Conservation (phyloP, 108 stramenopile genomes). For the Pseudonitzschia delicatissima region DNA sequence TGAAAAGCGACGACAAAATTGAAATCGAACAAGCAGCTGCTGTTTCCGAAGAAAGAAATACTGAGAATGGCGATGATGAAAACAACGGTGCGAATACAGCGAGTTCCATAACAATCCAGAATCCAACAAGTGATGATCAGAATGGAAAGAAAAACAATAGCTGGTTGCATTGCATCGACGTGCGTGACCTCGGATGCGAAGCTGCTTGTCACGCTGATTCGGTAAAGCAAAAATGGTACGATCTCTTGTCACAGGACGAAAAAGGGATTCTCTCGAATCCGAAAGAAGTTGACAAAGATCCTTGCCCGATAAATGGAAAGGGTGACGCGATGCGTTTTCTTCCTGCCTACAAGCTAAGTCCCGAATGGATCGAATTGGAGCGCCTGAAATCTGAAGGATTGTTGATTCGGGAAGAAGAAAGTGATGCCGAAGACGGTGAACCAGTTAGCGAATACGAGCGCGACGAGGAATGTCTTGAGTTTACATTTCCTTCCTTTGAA, state of each 20-base stretch:
- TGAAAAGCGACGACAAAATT: not conserved
- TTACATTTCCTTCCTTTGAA: slow-evolving; percentile 42
- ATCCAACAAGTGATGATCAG: not conserved
- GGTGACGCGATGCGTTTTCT: slow-evolving; percentile 18
- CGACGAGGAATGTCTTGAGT: slow-evolving; percentile 6
- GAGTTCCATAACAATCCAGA: not conserved
- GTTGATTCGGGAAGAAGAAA: not conserved
- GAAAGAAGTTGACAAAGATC: slow-evolving; percentile 5
- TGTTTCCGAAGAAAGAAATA: not conserved
- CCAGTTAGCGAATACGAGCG: slow-evolving; percentile 6
- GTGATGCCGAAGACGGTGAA: slow-evolving; percentile 17
- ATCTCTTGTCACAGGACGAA: slow-evolving; percentile 32
- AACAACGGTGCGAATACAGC: not conserved
- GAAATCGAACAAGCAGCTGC: not conserved
- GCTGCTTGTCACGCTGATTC: slow-evolving; percentile 30
- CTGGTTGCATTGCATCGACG: slow-evolving; percentile 16
- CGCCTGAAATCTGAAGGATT: slow-evolving; percentile 10
- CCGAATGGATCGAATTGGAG: slow-evolving; percentile 26
- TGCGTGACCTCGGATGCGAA: slow-evolving; percentile 39
- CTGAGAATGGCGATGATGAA: not conserved
- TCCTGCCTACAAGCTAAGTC: slow-evolving; percentile 25
- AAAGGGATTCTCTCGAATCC: slow-evolving; percentile 5
- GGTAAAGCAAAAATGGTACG: slow-evolving; percentile 31
- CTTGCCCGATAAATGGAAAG: not conserved
- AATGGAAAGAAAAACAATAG: not conserved